Conservation (phyloP, 2,329 filamentous ascomycete species). For the Akanthomyces muscarius region DNA sequence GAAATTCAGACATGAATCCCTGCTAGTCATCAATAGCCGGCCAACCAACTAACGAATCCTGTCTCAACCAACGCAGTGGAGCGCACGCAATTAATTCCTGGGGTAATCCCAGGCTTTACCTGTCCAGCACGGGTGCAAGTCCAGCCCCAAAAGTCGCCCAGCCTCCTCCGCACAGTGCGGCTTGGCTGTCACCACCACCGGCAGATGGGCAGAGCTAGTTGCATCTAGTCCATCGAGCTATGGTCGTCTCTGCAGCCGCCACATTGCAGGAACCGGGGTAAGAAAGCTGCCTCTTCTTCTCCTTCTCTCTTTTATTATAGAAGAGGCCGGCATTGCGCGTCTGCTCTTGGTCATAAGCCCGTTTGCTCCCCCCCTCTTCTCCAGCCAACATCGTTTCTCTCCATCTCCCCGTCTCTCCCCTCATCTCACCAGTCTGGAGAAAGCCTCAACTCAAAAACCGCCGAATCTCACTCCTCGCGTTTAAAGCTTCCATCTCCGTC, state of each 20-base stretch:
- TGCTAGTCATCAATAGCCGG: too few species aligned
- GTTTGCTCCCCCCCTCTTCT: not conserved
- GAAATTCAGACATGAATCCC: too few species aligned
- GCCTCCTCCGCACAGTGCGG: too few species aligned
- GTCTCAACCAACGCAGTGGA: too few species aligned
- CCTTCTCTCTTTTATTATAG: not conserved
- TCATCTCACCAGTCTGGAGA: not conserved
- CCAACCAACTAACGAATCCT: too few species aligned
- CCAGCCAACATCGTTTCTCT: not conserved
- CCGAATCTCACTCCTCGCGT: not conserved
- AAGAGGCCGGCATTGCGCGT: not conserved
- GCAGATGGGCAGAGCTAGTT: not conserved
- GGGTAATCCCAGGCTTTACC: too few species aligned
- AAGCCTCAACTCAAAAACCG: too few species aligned
- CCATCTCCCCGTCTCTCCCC: not conserved
- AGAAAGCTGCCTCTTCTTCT: not conserved
- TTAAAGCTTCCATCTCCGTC: not conserved
- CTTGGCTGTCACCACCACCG: not conserved
- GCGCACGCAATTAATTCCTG: too few species aligned
- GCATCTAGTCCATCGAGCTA: conserved; percentile 1
- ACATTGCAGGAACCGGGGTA: not conserved
- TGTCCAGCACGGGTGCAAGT: not conserved
- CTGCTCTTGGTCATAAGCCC: not conserved
- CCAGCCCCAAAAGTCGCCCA: not conserved
- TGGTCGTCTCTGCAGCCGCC: not conserved